Evolutionary conservation across 2,329 filamentous ascomycete species (phyloP).

Genomic region (Escovopsis sp.): DNA sequence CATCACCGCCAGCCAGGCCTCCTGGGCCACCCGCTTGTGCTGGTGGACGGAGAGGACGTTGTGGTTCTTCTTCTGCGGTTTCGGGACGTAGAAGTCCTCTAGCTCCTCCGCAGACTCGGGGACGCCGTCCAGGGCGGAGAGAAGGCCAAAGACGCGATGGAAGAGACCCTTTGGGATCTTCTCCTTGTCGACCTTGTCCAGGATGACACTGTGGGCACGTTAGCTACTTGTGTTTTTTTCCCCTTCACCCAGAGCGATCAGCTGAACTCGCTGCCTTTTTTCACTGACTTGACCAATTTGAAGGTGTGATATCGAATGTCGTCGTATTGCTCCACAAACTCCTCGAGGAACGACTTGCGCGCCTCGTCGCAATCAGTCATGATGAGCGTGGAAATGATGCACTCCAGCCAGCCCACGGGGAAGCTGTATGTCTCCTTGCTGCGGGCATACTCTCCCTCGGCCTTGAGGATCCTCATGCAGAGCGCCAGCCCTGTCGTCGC

Average conservation of each 20-base stretch:
- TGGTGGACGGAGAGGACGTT: conserved; percentile 48
- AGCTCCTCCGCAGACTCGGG: conserved; percentile 53
- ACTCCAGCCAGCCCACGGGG: conserved; percentile 49
- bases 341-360: conserved; percentile 60
- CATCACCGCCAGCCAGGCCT: conserved; percentile 73
- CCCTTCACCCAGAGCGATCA: neutral
- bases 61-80: conserved; percentile 54
- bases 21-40: conserved; percentile 69
- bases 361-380: conserved; percentile 41
- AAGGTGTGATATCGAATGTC: conserved; percentile 80
- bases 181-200: conserved; percentile 11
- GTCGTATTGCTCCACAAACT: conserved; percentile 65
- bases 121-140: conserved; percentile 54
- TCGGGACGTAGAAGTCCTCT: conserved; percentile 50
- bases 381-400: conserved; percentile 49
- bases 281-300: conserved; percentile 51
- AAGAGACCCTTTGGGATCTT: conserved; percentile 23
- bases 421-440: conserved; percentile 53
- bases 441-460: conserved; percentile 51
- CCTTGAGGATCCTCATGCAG: conserved; percentile 71
- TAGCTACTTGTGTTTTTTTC: neutral
- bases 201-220: conserved; percentile 10
- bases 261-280: neutral
- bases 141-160: conserved; percentile 44
- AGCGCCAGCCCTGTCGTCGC: conserved; percentile 61